Percentiles rank a stretch among this genome's conserved stretches.
Evolutionary conservation across 2,329 filamentous ascomycete species (phyloP).

Genomic region (Biscogniauxia mediterranea): DNA sequence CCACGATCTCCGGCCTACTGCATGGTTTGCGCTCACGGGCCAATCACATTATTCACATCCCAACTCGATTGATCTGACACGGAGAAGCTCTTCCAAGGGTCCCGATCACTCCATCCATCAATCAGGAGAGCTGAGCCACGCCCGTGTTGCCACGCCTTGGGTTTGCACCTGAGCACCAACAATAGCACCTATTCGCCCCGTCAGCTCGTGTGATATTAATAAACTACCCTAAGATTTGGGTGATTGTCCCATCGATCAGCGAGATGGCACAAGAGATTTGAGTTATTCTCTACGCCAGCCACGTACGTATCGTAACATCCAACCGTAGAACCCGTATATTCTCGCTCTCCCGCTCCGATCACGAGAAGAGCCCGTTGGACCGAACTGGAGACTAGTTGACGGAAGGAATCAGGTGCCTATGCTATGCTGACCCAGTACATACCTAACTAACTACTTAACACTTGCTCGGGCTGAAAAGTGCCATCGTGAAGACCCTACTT

Average conservation of each 20-base stretch:
- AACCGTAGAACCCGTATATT: no score
- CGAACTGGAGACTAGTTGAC: no score
- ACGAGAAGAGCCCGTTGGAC: not conserved
- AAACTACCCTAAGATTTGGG: not conserved
- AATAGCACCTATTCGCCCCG: not conserved
- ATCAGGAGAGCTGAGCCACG: not conserved
- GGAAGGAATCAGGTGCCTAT: no score
- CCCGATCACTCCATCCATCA: not conserved
- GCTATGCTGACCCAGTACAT: not conserved
- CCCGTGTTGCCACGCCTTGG: not conserved
- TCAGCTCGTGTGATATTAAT: not conserved
- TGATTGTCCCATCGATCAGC: not conserved
- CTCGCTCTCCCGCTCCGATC: not conserved
- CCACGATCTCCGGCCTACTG: not conserved
- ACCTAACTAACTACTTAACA: no score
- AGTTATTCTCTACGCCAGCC: not conserved
- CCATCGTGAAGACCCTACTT: not conserved
- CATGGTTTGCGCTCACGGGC: not conserved
- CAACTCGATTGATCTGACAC: not conserved
- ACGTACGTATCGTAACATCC: not conserved
- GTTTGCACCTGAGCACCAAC: not conserved
- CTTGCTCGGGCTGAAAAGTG: no score
- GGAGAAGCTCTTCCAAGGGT: not conserved
- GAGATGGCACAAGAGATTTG: not conserved
- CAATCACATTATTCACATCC: not conserved